Evolutionary conservation across 192 early-diverging fungal species (phyloP).

Genomic region (Umbelopsis isabellina): DNA sequence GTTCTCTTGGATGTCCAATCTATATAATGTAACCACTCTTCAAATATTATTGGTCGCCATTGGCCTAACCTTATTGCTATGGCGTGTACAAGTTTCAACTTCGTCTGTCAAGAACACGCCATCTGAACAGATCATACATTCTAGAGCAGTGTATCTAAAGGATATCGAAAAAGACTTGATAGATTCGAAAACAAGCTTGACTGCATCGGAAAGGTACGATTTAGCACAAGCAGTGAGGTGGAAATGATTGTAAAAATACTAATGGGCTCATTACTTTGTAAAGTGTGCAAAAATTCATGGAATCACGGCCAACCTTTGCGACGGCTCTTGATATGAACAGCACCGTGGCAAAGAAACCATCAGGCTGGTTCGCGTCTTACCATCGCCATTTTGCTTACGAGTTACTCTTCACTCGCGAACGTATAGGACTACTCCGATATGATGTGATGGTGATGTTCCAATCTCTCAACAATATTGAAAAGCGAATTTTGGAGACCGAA

Average conservation of each 20-base stretch:
- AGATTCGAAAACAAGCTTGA: neutral
- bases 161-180: conserved; percentile 52
- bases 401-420: conserved; percentile 49
- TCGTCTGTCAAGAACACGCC: neutral
- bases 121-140: neutral
- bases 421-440: conserved; percentile 50
- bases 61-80: neutral
- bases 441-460: conserved; percentile 51
- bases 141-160: conserved; percentile 49
- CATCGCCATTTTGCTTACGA: conserved; percentile 52
- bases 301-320: conserved; percentile 29
- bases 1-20: neutral
- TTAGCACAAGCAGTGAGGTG: too few relatives aligned
- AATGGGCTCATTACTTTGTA: neutral
- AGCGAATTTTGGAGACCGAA: conserved; percentile 49
- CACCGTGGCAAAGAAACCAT: neutral
- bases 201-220: neutral
- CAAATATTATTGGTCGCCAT: neutral
- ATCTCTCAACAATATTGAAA: conserved; percentile 51
- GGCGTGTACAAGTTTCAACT: neutral
- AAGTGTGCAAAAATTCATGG: conserved; percentile 41
- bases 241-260: too few relatives aligned
- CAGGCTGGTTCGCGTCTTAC: conserved; percentile 41
- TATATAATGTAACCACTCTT: neutral
- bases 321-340: neutral